phyloP scores from a whole-genome alignment of 208 protist species.

The Vickermania spadyakhi region DNA sequence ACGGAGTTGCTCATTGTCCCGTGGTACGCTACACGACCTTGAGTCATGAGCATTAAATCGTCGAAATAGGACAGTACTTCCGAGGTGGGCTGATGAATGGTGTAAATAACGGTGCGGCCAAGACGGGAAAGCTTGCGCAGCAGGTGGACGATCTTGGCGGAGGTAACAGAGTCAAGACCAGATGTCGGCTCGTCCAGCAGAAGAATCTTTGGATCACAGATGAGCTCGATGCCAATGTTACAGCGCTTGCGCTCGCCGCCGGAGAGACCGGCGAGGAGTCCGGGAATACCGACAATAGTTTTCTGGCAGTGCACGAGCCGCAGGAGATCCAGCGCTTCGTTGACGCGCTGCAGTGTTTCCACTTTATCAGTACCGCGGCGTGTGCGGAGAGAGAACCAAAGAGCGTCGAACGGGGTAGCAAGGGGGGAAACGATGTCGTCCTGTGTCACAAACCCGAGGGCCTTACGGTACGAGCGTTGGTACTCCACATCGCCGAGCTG shows the following conservation, averaged over 20 bases:
- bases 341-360: conserved; percentile 43
- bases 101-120: conserved; percentile 86
- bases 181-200: conserved; percentile 88
- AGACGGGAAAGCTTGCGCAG: conserved; percentile 58
- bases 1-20: conserved; percentile 56
- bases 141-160: conserved; percentile 70
- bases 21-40: conserved; percentile 76
- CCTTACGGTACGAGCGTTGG: conserved; percentile 41
- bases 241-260: conserved; percentile 86
- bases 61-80: conserved; percentile 89
- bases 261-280: conserved; percentile 60
- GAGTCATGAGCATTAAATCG: conserved; percentile 80
- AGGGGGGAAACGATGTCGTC: conserved; percentile 69
- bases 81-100: conserved; percentile 92
- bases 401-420: conserved; percentile 49
- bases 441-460: conserved; percentile 73
- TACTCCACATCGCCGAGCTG: conserved; percentile 63
- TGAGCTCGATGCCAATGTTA: conserved; percentile 84
- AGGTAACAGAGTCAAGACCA: conserved; percentile 83
- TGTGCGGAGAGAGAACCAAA: conserved; percentile 74
- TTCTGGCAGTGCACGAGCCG: conserved; percentile 47
- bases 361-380: conserved; percentile 24
- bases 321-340: conserved; percentile 58
- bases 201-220: conserved; percentile 76
- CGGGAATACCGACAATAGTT: conserved; percentile 69